Conservation (phyloP, 2,329 filamentous ascomycete genomes). For the Ophiocordyceps polyrhachis-furcata region DNA sequence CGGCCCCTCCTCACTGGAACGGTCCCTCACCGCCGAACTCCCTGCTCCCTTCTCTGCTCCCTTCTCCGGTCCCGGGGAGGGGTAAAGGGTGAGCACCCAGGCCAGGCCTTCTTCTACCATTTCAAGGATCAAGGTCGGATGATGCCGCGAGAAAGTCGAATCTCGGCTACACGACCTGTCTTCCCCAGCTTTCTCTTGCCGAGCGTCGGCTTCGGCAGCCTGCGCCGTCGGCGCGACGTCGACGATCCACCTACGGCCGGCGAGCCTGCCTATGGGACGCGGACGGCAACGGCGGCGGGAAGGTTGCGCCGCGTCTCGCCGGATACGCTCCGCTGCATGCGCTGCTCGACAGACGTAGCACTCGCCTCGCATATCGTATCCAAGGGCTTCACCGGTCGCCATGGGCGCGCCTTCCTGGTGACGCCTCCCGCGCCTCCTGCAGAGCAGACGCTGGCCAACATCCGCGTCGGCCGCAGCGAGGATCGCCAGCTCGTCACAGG, state of each 20-base stretch:
- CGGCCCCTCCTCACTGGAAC: no score
- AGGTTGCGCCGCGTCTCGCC: slow-evolving; percentile 26
- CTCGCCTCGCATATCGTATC: slow-evolving; percentile 42
- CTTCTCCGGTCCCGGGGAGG: neutral
- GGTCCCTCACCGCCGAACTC: no score
- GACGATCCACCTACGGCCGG: slow-evolving; percentile 2
- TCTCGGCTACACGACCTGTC: slow-evolving; percentile 21
- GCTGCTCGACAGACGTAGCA: slow-evolving; percentile 42
- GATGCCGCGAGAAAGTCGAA: slow-evolving; percentile 11
- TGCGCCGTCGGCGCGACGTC: slow-evolving; percentile 19
- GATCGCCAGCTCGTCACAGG: slow-evolving; percentile 42
- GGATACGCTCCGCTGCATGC: slow-evolving; percentile 38
- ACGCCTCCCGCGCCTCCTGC: slow-evolving; percentile 16
- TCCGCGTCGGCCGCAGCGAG: slow-evolving; percentile 34
- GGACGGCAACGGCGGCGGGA: neutral
- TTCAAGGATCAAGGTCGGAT: neutral
- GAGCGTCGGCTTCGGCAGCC: slow-evolving; percentile 27
- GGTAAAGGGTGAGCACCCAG: no score
- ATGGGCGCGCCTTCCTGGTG: slow-evolving; percentile 45
- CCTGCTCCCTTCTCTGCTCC: neutral
- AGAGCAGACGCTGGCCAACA: slow-evolving; percentile 26
- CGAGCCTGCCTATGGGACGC: neutral
- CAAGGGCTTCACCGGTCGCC: slow-evolving; percentile 47
- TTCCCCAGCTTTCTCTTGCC: slow-evolving; percentile 35
- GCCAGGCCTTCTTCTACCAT: no score